Evolutionary conservation across 495 filamentous ascomycete genomes (phyloP).

Genomic region (Hypoxylon intermedium): DNA sequence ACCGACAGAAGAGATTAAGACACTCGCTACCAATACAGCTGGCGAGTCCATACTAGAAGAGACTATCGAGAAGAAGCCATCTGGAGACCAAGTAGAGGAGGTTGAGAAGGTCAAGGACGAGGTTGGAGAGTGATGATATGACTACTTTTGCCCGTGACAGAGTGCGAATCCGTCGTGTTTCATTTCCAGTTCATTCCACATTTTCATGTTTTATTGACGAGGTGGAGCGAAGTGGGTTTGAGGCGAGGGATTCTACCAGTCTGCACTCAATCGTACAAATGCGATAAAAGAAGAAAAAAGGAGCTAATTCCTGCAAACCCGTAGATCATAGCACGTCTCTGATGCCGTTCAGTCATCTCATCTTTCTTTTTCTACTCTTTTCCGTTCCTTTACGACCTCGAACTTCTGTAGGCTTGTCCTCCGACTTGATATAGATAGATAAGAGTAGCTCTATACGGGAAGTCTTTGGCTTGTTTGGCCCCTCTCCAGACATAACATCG

Average conservation of each 20-base stretch:
- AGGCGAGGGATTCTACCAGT: slow-evolving; percentile 10
- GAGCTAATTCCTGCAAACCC: slow-evolving; percentile 10
- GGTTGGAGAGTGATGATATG: slow-evolving; percentile 28
- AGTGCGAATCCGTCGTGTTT: slow-evolving; percentile 20
- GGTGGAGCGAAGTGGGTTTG: slow-evolving; percentile 23
- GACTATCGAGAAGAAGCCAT: slow-evolving; percentile 45
- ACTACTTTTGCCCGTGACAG: slow-evolving; percentile 1
- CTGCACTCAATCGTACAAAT: slow-evolving; percentile 10
- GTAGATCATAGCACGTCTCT: slow-evolving; percentile 20
- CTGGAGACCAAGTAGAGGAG: slow-evolving; percentile 44
- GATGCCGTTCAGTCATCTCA: slow-evolving; percentile 8
- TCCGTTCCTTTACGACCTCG: not conserved
- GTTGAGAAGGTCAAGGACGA: slow-evolving; percentile 42
- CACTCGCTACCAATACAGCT: slow-evolving; percentile 62
- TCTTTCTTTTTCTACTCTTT: slow-evolving; percentile 14
- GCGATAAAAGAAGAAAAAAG: not conserved
- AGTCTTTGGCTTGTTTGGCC: slow-evolving; percentile 7
- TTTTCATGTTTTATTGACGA: slow-evolving; percentile 24
- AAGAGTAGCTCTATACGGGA: not conserved
- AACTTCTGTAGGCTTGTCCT: slow-evolving; percentile 15
- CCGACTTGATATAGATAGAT: slow-evolving; percentile 10
- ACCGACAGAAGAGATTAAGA: slow-evolving; percentile 40
- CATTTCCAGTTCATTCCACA: slow-evolving; percentile 29
- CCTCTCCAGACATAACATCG: not conserved
- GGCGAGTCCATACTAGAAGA: slow-evolving; percentile 60